Evolutionary conservation across 1,284 basidiomycete genomes (phyloP).

Genomic region (Erythrobasidium hasegawianum): DNA sequence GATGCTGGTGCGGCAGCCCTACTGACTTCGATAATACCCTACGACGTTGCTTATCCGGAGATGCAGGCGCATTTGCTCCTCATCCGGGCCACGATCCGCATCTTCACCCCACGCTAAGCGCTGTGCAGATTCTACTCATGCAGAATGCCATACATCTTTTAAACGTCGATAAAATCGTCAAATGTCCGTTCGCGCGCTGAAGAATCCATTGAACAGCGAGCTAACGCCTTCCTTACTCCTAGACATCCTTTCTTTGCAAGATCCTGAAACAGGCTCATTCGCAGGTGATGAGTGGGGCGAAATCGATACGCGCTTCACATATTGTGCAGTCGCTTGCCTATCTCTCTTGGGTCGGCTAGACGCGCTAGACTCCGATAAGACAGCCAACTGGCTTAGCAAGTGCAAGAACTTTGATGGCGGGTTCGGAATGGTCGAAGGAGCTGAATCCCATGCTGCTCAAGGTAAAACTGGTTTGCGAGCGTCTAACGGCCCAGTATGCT

Average conservation of each 20-base stretch:
- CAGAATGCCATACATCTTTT: constrained; percentile 74
- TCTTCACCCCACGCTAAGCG: constrained; percentile 78
- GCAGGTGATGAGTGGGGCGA: constrained; percentile 88
- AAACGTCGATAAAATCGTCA: constrained; percentile 63
- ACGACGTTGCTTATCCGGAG: not conserved
- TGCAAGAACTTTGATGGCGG: constrained; percentile 96
- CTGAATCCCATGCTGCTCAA: constrained; percentile 88
- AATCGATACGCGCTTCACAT: constrained; percentile 84
- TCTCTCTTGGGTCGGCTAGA: constrained; percentile 71
- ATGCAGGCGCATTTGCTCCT: constrained; percentile 83
- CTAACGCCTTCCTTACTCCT: too few relatives aligned
- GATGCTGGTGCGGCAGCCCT: constrained; percentile 60
- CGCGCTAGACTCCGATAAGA: constrained; percentile 51
- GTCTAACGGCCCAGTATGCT: too few relatives aligned
- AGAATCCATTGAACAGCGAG: too few relatives aligned
- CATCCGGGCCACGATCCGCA: constrained; percentile 92
- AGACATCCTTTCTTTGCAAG: constrained; percentile 81
- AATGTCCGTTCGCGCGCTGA: constrained; percentile 67
- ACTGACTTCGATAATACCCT: constrained; percentile 1
- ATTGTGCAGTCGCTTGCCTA: constrained; percentile 76
- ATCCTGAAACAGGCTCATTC: constrained; percentile 75
- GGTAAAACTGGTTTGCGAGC: too few relatives aligned
- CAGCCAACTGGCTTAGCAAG: constrained; percentile 66
- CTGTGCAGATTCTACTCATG: constrained; percentile 84
- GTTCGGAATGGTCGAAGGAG: constrained; percentile 76